phyloP scores from a whole-genome alignment of 1,139 yeast species.

The Pichia norvegensis region DNA sequence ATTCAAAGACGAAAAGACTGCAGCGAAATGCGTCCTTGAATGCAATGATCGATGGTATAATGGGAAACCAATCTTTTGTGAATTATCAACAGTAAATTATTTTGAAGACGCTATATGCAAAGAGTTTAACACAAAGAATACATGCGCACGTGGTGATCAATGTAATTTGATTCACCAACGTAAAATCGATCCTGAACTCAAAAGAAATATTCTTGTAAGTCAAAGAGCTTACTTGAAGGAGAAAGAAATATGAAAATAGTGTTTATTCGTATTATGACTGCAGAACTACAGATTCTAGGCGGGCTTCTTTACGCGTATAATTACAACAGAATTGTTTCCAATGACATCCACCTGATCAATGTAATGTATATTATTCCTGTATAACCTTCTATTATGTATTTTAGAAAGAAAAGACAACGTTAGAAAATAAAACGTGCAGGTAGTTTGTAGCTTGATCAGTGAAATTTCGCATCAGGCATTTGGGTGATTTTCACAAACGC shows the following conservation, averaged over 20 bases:
- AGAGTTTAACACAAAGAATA: constrained; percentile 15
- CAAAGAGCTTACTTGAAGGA: constrained; percentile 9
- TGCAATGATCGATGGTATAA: constrained; percentile 80
- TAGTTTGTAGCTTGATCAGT: too few relatives aligned
- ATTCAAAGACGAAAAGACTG: constrained; percentile 48
- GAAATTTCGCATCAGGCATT: too few relatives aligned
- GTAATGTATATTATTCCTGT: too few relatives aligned
- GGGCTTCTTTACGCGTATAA: too few relatives aligned
- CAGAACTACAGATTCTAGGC: too few relatives aligned
- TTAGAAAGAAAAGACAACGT: too few relatives aligned
- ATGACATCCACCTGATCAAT: too few relatives aligned
- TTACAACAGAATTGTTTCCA: too few relatives aligned
- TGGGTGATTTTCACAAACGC: too few relatives aligned
- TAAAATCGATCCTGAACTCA: constrained; percentile 43
- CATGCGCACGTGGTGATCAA: constrained; percentile 67
- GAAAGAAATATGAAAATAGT: neutral
- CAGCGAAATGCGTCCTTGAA: constrained; percentile 49
- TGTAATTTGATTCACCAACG: constrained; percentile 86
- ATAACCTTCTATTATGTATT: too few relatives aligned
- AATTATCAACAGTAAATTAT: constrained; percentile 66
- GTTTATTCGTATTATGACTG: neutral
- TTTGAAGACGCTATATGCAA: constrained; percentile 69
- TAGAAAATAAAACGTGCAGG: too few relatives aligned
- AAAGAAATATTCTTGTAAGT: constrained; percentile 27
- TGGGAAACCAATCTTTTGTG: constrained; percentile 73